Evolutionary conservation across 2,329 filamentous ascomycete species (phyloP).

Genomic region (Macrophomina phaseolina): DNA sequence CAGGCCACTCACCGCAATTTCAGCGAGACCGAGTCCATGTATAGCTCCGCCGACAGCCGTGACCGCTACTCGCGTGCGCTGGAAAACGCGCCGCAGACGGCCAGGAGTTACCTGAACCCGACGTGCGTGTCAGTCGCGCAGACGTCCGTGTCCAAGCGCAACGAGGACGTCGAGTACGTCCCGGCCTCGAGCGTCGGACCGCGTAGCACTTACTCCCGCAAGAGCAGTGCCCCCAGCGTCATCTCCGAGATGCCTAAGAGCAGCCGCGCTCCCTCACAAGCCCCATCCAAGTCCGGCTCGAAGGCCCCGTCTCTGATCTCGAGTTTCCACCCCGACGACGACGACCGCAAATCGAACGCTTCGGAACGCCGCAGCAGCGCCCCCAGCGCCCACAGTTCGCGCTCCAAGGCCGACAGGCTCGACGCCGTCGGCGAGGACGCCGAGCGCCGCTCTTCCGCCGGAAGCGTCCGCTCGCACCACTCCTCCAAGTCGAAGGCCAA

Average conservation of each 20-base stretch:
- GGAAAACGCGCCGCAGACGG: constrained; percentile 22
- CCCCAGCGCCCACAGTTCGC: constrained; percentile 18
- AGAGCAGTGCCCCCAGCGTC: constrained; percentile 21
- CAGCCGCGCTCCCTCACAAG: constrained; percentile 6
- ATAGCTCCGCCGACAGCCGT: constrained; percentile 31
- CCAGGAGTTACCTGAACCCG: constrained; percentile 33
- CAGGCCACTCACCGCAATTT: constrained; percentile 42
- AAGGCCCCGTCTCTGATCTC: constrained; percentile 37
- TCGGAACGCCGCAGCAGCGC: constrained; percentile 24
- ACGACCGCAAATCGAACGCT: constrained; percentile 28
- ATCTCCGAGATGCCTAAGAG: constrained; percentile 29
- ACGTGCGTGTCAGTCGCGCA: constrained; percentile 38
- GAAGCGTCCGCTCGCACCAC: constrained; percentile 42
- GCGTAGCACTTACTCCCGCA: constrained; percentile 25
- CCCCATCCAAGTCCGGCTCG: constrained; percentile 5
- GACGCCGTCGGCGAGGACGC: neutral
- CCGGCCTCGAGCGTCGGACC: constrained; percentile 34
- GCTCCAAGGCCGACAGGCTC: constrained; percentile 5
- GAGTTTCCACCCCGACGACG: constrained; percentile 43
- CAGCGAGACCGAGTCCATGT: constrained; percentile 39
- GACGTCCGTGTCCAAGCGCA: constrained; percentile 34
- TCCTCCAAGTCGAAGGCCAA: constrained; percentile 43
- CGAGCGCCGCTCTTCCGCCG: constrained; percentile 36
- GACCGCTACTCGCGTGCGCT: constrained; percentile 24
- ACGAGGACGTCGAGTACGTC: constrained; percentile 42